These are phyloP conservation scores for Epichloe amarillans DNA, from an alignment of 2,329 filamentous ascomycete genomes.

Conservation along the genomic window DNA sequence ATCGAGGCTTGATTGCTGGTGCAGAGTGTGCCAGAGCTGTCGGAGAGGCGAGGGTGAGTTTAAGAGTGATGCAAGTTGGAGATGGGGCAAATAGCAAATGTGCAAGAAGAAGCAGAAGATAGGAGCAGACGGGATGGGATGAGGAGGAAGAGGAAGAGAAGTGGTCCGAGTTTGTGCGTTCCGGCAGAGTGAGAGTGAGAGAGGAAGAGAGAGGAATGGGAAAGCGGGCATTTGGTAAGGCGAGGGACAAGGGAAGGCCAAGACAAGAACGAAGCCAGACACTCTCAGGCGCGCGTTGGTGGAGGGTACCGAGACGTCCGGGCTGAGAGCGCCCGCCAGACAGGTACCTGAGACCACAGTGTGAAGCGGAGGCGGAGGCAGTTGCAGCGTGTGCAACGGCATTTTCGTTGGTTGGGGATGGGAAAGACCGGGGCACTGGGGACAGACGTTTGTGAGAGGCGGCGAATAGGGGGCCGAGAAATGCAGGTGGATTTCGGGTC, in stretches of 20 bases:
- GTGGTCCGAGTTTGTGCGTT: background rate
- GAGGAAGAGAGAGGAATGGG: constrained; percentile 3
- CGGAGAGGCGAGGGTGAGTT: background rate
- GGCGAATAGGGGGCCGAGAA: constrained; percentile 18
- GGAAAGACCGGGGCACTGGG: constrained; percentile 2
- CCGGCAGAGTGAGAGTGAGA: background rate
- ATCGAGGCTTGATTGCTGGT: background rate
- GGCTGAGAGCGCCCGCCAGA: background rate
- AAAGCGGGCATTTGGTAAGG: constrained; percentile 2
- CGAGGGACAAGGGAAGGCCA: background rate
- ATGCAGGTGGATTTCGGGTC: background rate
- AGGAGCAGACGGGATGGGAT: background rate
- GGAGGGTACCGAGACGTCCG: background rate
- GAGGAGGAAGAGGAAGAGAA: background rate
- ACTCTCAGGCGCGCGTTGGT: background rate
- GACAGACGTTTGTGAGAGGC: constrained; percentile 7
- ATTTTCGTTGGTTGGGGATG: constrained; percentile 18
- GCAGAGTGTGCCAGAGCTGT: background rate
- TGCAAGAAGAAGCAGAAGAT: background rate
- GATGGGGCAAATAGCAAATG: background rate
- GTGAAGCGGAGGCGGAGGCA: background rate
- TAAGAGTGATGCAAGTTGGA: background rate
- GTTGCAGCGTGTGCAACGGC: constrained; percentile 11
- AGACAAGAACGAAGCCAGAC: background rate
- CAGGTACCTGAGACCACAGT: background rate